Evolutionary conservation across 441 rosid genomes (phyloP), one percentile per base, ranked within the genome.

Genomic region (Erodium moschatum): DNA sequence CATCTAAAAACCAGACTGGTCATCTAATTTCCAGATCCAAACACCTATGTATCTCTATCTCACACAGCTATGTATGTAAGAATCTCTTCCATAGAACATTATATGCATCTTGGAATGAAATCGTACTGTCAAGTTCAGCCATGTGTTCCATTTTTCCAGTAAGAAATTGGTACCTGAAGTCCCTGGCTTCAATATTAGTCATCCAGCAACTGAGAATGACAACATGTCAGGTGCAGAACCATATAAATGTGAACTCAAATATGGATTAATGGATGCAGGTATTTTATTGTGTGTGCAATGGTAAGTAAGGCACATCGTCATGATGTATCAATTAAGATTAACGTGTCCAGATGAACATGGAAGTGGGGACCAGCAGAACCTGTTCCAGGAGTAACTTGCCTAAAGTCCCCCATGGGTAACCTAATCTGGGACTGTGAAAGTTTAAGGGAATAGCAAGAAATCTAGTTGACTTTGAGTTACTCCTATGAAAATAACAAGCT

Each of bases 391-490:
- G 74, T 76, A 71, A 73, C 70, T 79, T 79, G 72, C 67, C 70
- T 69, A 50, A 78, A 76, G 77, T 78, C 80, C 67, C 78, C 79
- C 74, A 81, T 77, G 74, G 90, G 61, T 87, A 75, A 84, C 92
- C 92, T 87, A 87, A 81, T 75, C 83, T 73, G 63, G 67, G 85
- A 82, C 85, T 81, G 72, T 7, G 42, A 71, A 56, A 67, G 15
- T 69, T 73, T 15, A 64, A 64, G 65, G 69, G 56, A 72, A 65
- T 73, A 48, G 65, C 80, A 85, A 81, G 83, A 84, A 83, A 78
- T 62, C 73, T 61, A 40, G 77, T 73, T 80, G 81, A 81, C 78
- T 74, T 75, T 72, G 24, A 21, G 62, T 64, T 77, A 21, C 16
- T 62, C 67, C 67, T 64, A 61, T 15, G 64, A 46, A 50, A 69